Conservation (phyloP, 441 rosid species). For the Kokia cookei region DNA sequence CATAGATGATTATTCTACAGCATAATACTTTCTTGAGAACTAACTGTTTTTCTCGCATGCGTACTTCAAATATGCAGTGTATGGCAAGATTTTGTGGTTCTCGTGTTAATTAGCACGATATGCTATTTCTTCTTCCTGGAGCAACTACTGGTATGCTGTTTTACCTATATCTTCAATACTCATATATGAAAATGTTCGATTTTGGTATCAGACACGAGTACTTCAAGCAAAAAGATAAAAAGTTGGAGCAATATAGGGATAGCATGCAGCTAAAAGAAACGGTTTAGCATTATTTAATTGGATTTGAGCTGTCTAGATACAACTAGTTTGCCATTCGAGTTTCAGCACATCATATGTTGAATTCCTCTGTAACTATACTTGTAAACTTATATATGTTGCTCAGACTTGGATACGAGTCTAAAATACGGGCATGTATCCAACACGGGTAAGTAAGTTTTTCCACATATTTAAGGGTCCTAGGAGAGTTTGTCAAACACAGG, state of each 20-base stretch:
- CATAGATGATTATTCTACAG: background rate
- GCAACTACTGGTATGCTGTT: constrained; percentile 77
- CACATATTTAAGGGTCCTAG: too few relatives aligned
- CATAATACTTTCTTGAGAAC: background rate
- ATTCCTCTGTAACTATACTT: background rate
- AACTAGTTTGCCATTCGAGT: background rate
- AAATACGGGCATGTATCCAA: too few relatives aligned
- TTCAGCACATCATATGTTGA: too few relatives aligned
- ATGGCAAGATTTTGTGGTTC: constrained; percentile 97
- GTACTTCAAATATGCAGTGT: constrained; percentile 51
- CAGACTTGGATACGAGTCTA: too few relatives aligned
- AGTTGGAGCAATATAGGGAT: background rate
- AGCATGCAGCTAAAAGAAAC: background rate
- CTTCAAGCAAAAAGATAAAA: background rate
- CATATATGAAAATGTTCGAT: too few relatives aligned
- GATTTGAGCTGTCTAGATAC: background rate
- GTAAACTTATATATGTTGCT: background rate
- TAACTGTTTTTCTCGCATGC: background rate
- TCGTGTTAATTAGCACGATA: constrained; percentile 81
- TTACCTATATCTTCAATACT: background rate
- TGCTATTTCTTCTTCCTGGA: constrained; percentile 98
- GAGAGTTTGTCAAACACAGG: too few relatives aligned
- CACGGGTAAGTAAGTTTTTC: too few relatives aligned
- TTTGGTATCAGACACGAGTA: background rate
- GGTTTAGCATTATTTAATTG: too few relatives aligned